Percentiles rank a stretch among this genome's conserved stretches.
phyloP scores from a whole-genome alignment of 139 green algal genomes.

The Coelastrella sp. region DNA sequence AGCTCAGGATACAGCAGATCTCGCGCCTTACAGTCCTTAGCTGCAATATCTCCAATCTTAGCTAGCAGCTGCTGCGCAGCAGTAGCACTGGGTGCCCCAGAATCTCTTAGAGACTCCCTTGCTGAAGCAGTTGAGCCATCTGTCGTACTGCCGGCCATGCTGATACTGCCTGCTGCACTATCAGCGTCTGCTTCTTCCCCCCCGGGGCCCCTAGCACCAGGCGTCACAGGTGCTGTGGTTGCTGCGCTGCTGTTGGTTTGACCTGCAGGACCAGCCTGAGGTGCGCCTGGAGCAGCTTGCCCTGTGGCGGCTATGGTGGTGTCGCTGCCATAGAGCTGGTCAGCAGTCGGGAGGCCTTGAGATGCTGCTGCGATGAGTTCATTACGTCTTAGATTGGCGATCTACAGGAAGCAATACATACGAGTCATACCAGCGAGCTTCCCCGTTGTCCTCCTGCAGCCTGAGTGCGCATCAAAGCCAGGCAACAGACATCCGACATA shows the following conservation, averaged over 20 bases:
- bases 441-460: background rate
- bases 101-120: background rate
- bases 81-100: background rate
- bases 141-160: background rate
- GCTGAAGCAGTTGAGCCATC: background rate
- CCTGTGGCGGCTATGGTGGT: background rate
- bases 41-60: background rate
- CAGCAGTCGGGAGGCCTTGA: background rate
- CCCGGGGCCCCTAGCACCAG: too few species aligned
- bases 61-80: background rate
- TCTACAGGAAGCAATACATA: background rate
- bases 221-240: background rate
- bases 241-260: background rate
- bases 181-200: background rate
- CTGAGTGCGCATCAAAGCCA: background rate
- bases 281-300: background rate
- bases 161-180: background rate
- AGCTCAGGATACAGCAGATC: slow-evolving; percentile 40
- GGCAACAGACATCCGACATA: background rate
- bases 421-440: background rate
- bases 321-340: background rate
- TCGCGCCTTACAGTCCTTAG: background rate
- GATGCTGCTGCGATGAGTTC: slow-evolving; percentile 31
- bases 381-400: slow-evolving; percentile 33
- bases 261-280: too few species aligned